Evolutionary conservation across 345 rosid species (phyloP), one percentile per base, ranked within the genome.

Genomic region (Hypericum androsaemum): DNA sequence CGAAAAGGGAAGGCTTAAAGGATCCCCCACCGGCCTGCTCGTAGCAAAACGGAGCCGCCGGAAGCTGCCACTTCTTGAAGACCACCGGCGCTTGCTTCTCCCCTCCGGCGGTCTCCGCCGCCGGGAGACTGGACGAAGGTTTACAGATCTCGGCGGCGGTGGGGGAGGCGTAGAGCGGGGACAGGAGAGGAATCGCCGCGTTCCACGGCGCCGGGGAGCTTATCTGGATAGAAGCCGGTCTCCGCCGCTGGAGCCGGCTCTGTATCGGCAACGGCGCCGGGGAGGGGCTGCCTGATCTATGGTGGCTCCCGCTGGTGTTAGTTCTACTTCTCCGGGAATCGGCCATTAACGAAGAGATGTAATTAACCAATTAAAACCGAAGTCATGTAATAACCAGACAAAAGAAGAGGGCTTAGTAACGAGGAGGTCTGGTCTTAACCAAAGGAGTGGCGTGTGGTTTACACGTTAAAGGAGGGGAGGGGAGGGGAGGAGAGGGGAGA

Each of bases 1-100:
- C 81, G 39, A n/a, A 50, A 40, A 86, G 78, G 7, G 83, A 60
- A 8, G 80, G 80, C 56, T 61, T 68, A 10, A 71, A 71, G 57
- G 69, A 53, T 22, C 32, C 32, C 1, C 32, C 32, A 22, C 32
- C 32, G 5, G 66, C 51, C 54, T 81, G 42, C 36, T 84, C 87
- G 70, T 68, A 73, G 52, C 67, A 66, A 52, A 89, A 77, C 15
- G 97, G 88, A 28, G 86, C 87, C 16, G 98, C 96, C 11, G 98
- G 98, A 57, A 86, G 96, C 66, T 89, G 88, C 98, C 98, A 89
- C 63, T 71, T 82, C 78, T 80, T 75, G 57, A 79, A 80, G 44
- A 75, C 85, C 54, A 39, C n/a, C 5, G 65, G 52, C 63, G 71
- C 74, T 59, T 73, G 64, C 15, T 56, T 54, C 51, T 67, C 79